These are phyloP conservation scores for Umbilicus rupestris DNA, from an alignment of 164 flowering plant species.

Conservation along the genomic window DNA sequence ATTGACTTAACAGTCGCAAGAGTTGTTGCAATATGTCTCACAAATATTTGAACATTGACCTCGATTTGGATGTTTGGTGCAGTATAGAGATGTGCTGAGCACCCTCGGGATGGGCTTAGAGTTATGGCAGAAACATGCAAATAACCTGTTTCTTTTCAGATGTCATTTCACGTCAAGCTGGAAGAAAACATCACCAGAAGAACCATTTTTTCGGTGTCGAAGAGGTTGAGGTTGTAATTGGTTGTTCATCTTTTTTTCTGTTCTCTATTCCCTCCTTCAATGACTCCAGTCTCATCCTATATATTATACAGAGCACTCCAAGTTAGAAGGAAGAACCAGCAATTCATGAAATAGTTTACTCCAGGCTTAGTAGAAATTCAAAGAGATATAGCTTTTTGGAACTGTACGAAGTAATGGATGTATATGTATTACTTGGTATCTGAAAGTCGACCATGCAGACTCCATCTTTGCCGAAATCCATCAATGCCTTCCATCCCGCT, in stretches of 20 bases:
- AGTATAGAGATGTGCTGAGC: no score
- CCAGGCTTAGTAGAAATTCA: background rate
- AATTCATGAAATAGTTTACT: background rate
- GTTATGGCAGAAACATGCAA: no score
- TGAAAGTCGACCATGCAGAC: no score
- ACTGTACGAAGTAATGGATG: background rate
- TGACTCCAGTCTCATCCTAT: slow-evolving; percentile 65
- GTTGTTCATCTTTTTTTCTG: slow-evolving; percentile 33
- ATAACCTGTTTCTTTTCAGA: no score
- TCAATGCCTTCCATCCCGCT: no score
- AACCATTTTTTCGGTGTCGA: slow-evolving; percentile 44
- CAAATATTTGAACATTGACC: no score
- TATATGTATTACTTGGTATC: slow-evolving; percentile 52
- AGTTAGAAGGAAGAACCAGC: background rate
- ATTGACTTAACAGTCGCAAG: no score
- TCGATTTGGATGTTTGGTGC: no score
- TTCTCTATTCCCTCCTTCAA: slow-evolving; percentile 65
- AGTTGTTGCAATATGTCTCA: no score
- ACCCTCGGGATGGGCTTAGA: no score
- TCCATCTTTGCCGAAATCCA: no score
- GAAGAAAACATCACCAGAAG: slow-evolving; percentile 44
- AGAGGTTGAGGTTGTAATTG: slow-evolving; percentile 2
- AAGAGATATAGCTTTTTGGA: background rate
- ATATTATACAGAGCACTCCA: background rate
- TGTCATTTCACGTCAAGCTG: no score